Evolutionary conservation across 176 grass and related monocot genomes (phyloP).

Genomic region (Carex pumila): DNA sequence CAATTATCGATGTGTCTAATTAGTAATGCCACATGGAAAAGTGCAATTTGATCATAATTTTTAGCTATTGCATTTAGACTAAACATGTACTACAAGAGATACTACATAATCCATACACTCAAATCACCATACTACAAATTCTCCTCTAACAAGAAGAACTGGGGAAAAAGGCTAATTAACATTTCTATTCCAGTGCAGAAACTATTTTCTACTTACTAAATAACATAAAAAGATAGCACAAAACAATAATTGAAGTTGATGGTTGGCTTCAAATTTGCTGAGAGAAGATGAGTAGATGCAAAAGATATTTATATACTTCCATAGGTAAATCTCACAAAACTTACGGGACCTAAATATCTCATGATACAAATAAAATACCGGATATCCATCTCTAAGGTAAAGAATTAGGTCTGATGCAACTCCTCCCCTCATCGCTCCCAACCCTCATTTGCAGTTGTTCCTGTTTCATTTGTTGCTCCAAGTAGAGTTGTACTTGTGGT

Average conservation of each 20-base stretch:
- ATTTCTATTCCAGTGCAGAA: not conserved
- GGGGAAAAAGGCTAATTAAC: not conserved
- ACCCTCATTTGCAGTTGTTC: conserved; percentile 10
- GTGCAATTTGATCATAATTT: not conserved
- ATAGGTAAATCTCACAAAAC: not conserved
- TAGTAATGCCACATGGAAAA: not conserved
- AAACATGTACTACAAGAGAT: not conserved
- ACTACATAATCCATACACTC: not conserved
- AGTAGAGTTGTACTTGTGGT: not conserved
- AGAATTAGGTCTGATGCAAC: conserved; percentile 12
- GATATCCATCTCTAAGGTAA: not conserved
- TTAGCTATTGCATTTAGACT: not conserved
- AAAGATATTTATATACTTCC: conserved; percentile 10
- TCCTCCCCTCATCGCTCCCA: conserved; percentile 25
- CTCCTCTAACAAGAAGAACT: not conserved
- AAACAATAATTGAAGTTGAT: conserved; percentile 4
- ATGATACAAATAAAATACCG: conserved; percentile 15
- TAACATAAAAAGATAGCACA: not conserved
- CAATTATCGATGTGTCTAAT: conserved; percentile 4
- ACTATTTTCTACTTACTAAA: not conserved
- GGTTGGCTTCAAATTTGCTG: not conserved
- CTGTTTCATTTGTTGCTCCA: conserved; percentile 12
- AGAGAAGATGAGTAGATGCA: not conserved
- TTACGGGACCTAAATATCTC: not conserved
- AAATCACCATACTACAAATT: not conserved